Base-by-base conservation (phyloP, 805 yeast species). In the Teunomyces tritomae region DNA sequence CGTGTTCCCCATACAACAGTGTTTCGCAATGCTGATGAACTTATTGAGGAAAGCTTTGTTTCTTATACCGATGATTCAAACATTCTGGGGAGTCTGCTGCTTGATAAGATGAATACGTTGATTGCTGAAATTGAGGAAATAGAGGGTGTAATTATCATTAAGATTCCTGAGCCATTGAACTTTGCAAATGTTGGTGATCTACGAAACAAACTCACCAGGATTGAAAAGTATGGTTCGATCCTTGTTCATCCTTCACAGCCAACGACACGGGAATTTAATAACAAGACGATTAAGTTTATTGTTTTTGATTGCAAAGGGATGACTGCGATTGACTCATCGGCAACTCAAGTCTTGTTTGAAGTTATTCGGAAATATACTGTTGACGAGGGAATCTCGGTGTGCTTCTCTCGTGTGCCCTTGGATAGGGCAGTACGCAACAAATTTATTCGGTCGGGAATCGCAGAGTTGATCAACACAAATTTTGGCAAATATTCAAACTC, bases 141-240 rank as follows among this genome's bases (percentile, higher is more conserved):
- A 43, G 87, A 84, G 54, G 90, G 89, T 0, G 85, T 90, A 47
- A 70, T 91, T 30, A 80, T 89, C 27, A 85, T 90, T 32, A 85
- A 84, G 53, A 79, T 90, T 37, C 90, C 96, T 0, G 97, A 90
- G 59, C 96, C 97, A 1, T 71, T 90, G 50, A 88, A 91, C 4
- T 90, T 90, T 65, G 89, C 96, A 34, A 90, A 91, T 63, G 78
- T 91, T 6, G 85, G 85, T 26, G 95, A 88, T 56, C 70, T 90
- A 51, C 82, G 85, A 51, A 73, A 79, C 48, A 72, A 92, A 32
- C 68, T 90, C 49, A 70, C 76, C 37, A 71, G 96, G 39, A 68
- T 90, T 27, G 96, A 90, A 60, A 68, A 79, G 46, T 88, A 87
- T 57, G 95, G 96, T 0, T 82, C 95, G 0, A 74, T 83, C 20